These are phyloP conservation scores for Collybia mongolica DNA, from an alignment of 768 basidiomycete genomes.

Conservation along the genomic window DNA sequence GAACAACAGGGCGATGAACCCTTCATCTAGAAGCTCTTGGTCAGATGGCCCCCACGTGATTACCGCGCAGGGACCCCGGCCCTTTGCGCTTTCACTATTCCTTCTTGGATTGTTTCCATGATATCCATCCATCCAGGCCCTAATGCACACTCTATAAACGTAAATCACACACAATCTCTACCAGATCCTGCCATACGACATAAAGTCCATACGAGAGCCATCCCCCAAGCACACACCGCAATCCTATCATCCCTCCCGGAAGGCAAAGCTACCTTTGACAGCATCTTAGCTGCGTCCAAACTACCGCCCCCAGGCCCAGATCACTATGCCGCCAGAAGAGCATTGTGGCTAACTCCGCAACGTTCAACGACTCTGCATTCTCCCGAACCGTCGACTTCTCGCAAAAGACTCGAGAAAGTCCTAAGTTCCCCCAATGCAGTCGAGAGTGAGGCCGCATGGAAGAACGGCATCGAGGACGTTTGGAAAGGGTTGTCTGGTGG, in stretches of 20 bases:
- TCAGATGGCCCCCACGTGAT: constrained; percentile 11
- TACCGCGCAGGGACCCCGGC: constrained; percentile 3
- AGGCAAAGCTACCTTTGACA: constrained; percentile 29
- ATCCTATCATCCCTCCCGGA: not conserved
- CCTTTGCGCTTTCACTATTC: too few species aligned
- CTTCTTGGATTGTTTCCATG: constrained; percentile 1
- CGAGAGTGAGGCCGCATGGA: constrained; percentile 54
- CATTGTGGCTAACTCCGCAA: constrained; percentile 53
- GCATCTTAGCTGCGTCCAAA: constrained; percentile 31
- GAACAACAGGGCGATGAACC: constrained; percentile 16
- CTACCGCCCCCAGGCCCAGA: constrained; percentile 65
- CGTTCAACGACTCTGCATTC: constrained; percentile 12
- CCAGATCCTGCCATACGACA: not conserved
- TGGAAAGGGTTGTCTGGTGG: constrained; percentile 65
- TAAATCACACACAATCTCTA: not conserved
- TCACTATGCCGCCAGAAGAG: constrained; percentile 60
- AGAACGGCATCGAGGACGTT: constrained; percentile 52
- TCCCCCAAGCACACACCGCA: not conserved
- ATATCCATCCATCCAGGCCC: not conserved
- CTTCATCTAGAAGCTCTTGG: constrained; percentile 1
- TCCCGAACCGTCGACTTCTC: constrained; percentile 32
- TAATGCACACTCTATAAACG: not conserved
- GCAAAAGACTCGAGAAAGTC: constrained; percentile 48
- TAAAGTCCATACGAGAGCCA: too few species aligned
- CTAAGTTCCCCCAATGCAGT: constrained; percentile 46